Conservation (phyloP, 2,329 filamentous ascomycete species). For the Pestalotiopsis sp. region DNA sequence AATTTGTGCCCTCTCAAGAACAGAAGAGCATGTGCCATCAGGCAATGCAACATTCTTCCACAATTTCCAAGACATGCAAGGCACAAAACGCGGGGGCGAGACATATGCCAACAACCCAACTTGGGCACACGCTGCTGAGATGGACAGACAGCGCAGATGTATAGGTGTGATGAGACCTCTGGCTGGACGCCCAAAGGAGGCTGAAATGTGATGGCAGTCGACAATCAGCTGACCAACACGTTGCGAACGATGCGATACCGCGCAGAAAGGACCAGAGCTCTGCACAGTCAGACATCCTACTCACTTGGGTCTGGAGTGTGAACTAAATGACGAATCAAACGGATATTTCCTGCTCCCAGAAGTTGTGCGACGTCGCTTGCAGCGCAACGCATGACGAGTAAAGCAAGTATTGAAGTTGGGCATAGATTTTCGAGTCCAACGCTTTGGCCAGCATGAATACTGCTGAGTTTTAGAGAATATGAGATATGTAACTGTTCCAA, state of each 20-base stretch:
- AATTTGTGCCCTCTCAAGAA: not conserved
- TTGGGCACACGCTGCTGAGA: not conserved
- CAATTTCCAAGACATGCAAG: not conserved
- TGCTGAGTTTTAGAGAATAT: too few species aligned
- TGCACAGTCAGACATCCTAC: not conserved
- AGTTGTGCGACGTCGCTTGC: not conserved
- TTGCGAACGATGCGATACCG: not conserved
- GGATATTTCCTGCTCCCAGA: not conserved
- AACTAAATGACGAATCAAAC: not conserved
- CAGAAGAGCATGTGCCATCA: not conserved
- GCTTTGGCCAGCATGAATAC: too few species aligned
- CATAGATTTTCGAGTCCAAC: too few species aligned
- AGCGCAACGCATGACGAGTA: not conserved
- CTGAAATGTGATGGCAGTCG: not conserved
- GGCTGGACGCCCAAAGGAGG: slow-evolving; percentile 1
- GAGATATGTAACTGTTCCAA: too few species aligned
- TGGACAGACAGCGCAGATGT: not conserved
- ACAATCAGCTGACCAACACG: not conserved
- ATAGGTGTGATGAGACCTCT: not conserved
- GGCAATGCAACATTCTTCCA: not conserved
- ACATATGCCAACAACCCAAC: not conserved
- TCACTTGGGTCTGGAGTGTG: not conserved
- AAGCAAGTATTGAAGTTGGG: not conserved
- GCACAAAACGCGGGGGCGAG: not conserved
- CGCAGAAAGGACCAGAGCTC: not conserved